Percentiles rank a stretch among this genome's conserved stretches.
phyloP scores from a whole-genome alignment of 1,284 basidiomycete genomes.

The Somion occarium region DNA sequence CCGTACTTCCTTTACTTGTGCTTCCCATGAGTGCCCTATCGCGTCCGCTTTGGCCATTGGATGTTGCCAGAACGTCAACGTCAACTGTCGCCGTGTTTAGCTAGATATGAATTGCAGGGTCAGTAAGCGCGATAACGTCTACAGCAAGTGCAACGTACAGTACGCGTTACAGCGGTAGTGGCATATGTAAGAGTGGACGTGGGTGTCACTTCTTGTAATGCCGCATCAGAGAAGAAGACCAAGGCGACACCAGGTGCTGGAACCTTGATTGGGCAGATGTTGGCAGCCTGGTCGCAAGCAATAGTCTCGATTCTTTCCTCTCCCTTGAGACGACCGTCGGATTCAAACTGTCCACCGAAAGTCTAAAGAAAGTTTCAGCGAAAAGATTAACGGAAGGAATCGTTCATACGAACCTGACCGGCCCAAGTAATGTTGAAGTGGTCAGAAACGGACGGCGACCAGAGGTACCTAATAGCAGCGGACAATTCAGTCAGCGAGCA shows the following conservation, averaged over 20 bases:
- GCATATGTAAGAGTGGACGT: slow-evolving; percentile 45
- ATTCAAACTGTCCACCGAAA: slow-evolving; percentile 54
- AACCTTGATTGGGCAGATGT: slow-evolving; percentile 56
- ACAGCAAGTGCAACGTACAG: slow-evolving; percentile 13
- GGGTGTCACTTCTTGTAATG: slow-evolving; percentile 34
- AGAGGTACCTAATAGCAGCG: slow-evolving; percentile 39
- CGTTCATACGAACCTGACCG: slow-evolving; percentile 32
- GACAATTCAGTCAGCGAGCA: neutral
- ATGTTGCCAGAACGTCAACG: slow-evolving; percentile 38
- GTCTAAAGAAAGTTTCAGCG: slow-evolving; percentile 39
- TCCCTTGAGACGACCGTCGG: slow-evolving; percentile 60
- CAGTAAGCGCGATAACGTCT: neutral
- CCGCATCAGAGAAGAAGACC: slow-evolving; percentile 58
- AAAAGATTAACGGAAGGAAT: neutral
- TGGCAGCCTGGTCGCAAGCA: slow-evolving; percentile 42
- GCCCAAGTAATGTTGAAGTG: slow-evolving; percentile 76
- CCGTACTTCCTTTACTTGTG: slow-evolving; percentile 40
- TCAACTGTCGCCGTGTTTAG: slow-evolving; percentile 35
- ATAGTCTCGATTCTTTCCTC: slow-evolving; percentile 46
- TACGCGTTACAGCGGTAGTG: slow-evolving; percentile 47
- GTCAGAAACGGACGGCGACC: slow-evolving; percentile 48
- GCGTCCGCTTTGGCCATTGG: slow-evolving; percentile 44
- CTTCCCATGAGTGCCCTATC: slow-evolving; percentile 32
- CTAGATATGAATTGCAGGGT: neutral
- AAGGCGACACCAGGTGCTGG: slow-evolving; percentile 68